Evolutionary conservation across 2,329 filamentous ascomycete genomes (phyloP), one percentile per base, ranked within the genome.

Genomic region (Colletotrichum sp.): DNA sequence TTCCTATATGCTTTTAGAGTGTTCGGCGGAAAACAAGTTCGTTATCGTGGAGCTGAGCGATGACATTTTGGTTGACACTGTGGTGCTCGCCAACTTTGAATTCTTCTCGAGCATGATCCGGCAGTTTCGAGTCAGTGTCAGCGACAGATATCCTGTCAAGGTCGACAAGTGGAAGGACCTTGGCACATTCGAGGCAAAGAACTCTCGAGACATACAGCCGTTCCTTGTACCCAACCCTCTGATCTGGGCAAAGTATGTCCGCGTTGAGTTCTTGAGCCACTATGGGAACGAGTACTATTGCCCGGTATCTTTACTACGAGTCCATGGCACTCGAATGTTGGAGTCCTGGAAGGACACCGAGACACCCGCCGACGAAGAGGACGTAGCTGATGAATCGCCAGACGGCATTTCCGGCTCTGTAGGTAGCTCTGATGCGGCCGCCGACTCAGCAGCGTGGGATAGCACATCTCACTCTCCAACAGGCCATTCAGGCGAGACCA

Each of bases 71-170:
- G 94, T 99, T 75, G 97, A 99, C 83, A 99, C 97, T 0, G 90
- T 99, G 55, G 97, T 99, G n/a, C 89, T 99, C 70, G 97, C 96
- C 77, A 99, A 99, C 83, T 99, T 98, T 81, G 97, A 99, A 84
- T 99, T 99, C 88, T 99, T 99, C 88, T 98, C 96, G 71, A 98
- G 96, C 82, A 98, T 98, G 90, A 95, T 99, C 80, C 94, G 96
- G 69, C 94, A 93, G 64, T 98, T 99, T 84, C 91, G 95, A 68
- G 92, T 99, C 79, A 98, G 95, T 82, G 96, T 98, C 64, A 98
- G 96, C 74, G 97, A 99, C 85, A 93, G 95, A 72, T 99, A 98
- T 84, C 97, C 97, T 1, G 95, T 97, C 70, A 99, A 98, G 84
- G 85, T 92, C 72, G 96, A 98, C 66, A 95, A 97, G 80, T 99